phyloP scores from a whole-genome alignment of 768 basidiomycete genomes.

The Brasilioporus rufonigricans region DNA sequence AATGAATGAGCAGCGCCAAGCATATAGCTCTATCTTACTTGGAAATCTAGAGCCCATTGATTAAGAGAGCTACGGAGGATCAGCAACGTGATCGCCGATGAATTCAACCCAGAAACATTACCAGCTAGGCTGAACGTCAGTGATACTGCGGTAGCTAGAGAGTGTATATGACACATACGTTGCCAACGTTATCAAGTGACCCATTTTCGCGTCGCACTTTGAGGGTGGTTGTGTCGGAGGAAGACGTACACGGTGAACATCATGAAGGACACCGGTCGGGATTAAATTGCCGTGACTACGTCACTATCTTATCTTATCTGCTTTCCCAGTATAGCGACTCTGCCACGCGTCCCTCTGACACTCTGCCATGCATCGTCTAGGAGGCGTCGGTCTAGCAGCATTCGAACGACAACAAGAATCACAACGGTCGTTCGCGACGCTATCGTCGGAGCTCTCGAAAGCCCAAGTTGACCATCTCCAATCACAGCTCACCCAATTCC shows the following conservation, averaged over 20 bases:
- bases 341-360: neutral
- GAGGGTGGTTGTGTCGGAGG: neutral
- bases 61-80: constrained; percentile 71
- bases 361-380: constrained; percentile 59
- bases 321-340: too few species aligned
- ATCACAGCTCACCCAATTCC: constrained; percentile 81
- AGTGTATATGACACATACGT: constrained; percentile 52
- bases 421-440: constrained; percentile 73
- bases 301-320: too few species aligned
- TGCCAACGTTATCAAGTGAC: constrained; percentile 84
- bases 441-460: constrained; percentile 76
- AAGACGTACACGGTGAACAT: neutral
- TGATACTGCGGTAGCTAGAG: neutral
- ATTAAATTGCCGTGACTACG: too few species aligned
- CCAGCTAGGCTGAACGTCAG: constrained; percentile 22
- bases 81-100: constrained; percentile 2
- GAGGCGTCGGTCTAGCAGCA: constrained; percentile 85
- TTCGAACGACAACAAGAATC: constrained; percentile 87
- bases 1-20: neutral
- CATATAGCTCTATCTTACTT: constrained; percentile 45
- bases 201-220: too few species aligned
- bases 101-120: constrained; percentile 5
- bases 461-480: constrained; percentile 78
- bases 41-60: constrained; percentile 96
- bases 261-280: too few species aligned